Evolutionary conservation across 2,329 filamentous ascomycete genomes (phyloP).

Genomic region (Hymenoscyphus salicellus): DNA sequence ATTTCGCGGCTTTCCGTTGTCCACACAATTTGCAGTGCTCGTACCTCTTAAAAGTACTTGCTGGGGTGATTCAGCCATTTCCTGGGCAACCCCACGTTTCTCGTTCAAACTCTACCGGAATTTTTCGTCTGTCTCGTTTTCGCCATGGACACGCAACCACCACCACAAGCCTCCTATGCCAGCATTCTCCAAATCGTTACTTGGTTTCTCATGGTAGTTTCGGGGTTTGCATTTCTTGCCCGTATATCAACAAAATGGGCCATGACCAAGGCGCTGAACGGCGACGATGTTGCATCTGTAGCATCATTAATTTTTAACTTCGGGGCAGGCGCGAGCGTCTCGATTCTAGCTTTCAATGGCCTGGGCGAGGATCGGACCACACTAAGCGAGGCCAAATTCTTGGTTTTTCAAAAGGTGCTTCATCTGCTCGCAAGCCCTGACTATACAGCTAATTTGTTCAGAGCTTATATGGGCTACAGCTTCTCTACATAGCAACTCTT

Average conservation of each 20-base stretch:
- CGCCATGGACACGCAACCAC: neutral
- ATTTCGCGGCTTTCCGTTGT: too few species aligned
- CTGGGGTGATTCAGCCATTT: too few species aligned
- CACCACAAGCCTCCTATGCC: neutral
- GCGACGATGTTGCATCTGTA: neutral
- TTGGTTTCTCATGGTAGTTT: neutral
- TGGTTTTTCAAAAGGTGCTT: neutral
- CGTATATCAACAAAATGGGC: conserved; percentile 1
- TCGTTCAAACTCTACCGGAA: too few species aligned
- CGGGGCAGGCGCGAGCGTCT: neutral
- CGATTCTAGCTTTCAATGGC: neutral
- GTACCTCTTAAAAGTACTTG: too few species aligned
- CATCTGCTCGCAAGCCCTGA: neutral
- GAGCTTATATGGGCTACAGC: neutral
- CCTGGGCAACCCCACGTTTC: too few species aligned
- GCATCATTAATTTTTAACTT: neutral
- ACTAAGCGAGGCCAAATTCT: neutral
- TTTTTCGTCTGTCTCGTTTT: neutral
- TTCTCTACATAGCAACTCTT: neutral
- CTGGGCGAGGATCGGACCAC: neutral
- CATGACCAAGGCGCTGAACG: neutral
- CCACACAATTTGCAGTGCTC: too few species aligned
- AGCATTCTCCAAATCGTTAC: neutral
- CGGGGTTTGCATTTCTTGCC: neutral
- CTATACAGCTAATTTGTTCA: neutral